These are phyloP conservation scores for Melaleuca alternifolia DNA, from an alignment of 345 rosid genomes.

Conservation along the genomic window DNA sequence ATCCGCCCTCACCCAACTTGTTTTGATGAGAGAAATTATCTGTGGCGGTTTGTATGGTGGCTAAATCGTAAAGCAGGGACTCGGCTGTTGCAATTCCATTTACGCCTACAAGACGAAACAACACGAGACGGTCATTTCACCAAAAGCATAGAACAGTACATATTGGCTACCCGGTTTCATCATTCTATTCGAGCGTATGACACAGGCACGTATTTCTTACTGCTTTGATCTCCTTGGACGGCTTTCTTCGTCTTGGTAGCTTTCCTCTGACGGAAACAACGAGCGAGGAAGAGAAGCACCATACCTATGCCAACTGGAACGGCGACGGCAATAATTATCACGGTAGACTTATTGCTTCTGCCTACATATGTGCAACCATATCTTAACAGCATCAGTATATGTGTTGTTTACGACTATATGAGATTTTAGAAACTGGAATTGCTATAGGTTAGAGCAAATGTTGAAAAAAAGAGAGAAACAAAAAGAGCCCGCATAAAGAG, in stretches of 20 bases:
- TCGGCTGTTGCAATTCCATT: neutral
- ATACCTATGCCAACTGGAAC: neutral
- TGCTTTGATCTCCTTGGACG: neutral
- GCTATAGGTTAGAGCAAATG: too few species aligned
- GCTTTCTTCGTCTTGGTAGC: neutral
- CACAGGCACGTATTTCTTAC: too few species aligned
- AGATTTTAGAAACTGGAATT: too few species aligned
- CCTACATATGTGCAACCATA: neutral
- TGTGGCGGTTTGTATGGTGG: constrained; percentile 21
- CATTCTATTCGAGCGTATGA: too few species aligned
- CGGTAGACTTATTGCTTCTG: neutral
- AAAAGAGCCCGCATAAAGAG: too few species aligned
- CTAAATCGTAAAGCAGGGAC: constrained; percentile 3
- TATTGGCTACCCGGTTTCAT: too few species aligned
- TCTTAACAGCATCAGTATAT: neutral
- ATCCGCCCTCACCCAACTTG: constrained; percentile 47
- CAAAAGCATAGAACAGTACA: too few species aligned
- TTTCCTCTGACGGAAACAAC: neutral
- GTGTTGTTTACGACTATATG: too few species aligned
- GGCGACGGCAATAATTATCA: neutral
- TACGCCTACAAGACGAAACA: neutral
- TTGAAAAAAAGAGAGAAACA: too few species aligned
- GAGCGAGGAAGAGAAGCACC: too few species aligned
- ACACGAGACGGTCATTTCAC: neutral
- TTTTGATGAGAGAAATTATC: constrained; percentile 21